Evolutionary conservation across 345 rosid species (phyloP), one percentile per base, ranked within the genome.

Genomic region (Hypericum perforatum): DNA sequence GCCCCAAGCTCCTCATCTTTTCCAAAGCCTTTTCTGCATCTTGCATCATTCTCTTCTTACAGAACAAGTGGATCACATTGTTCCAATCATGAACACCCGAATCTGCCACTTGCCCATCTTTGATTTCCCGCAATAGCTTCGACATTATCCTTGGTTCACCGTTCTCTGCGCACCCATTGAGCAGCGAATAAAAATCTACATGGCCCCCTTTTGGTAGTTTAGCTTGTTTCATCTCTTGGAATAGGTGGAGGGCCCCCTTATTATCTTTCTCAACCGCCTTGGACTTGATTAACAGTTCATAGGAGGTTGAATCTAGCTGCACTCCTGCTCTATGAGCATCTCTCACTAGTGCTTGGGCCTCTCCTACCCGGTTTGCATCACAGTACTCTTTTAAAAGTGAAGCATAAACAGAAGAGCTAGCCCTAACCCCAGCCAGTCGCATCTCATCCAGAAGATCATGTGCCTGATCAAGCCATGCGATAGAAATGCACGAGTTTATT

Each of bases 371-470:
- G 63, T 83, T 77, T 52, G 80, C 80, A 66, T 75, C 67, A 63
- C 85, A 81, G 59, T 85, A 92, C 52, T 94, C 94, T 68, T 73
- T 81, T 46, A 92, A 63, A 43, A 92, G 89, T 7, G 85, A 79
- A 14, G 79, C 60, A 63, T 88, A 92, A 16, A 78, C 64, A n/a
- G 84, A 75, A 59, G 96, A 75, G 67, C 82, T 62, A 0, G 78
- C 73, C 76, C 85, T 77, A 47, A 78, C 74, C 50, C 95, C 94
- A 64, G 83, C 74, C 60, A 80, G 61, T 52, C 84, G 81, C 86
- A 88, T 83, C 70, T 92, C 98, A 46, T 92, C 94, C 32, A 92
- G 84, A 63, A 92, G 80, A 69, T 92, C 98, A 61, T 92, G 89
- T 5, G 95, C 95, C 68, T 82, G 78, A 66, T 88, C 95, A 61